These are phyloP conservation scores for Pilasporangium apinafurcum DNA, from an alignment of 352 stramenopile genomes.

Conservation along the genomic window DNA sequence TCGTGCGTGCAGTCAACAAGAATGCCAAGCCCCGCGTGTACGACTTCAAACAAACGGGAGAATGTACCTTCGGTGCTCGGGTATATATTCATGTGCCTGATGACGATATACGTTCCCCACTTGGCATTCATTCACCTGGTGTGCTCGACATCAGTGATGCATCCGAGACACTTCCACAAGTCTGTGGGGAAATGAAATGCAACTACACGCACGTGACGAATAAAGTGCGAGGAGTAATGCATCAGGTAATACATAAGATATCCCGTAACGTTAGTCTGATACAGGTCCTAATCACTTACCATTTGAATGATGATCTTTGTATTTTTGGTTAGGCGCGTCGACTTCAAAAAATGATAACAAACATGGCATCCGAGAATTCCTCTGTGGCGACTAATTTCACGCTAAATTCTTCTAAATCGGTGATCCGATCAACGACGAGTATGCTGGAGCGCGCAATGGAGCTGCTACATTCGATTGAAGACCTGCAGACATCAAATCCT, in stretches of 20 bases:
- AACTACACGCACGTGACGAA: constrained; percentile 42
- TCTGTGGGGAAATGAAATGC: constrained; percentile 74
- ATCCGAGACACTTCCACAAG: constrained; percentile 38
- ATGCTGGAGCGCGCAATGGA: constrained; percentile 55
- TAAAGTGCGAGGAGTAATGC: constrained; percentile 38
- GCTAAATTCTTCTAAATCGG: constrained; percentile 40
- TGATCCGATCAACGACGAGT: constrained; percentile 41
- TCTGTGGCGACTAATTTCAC: constrained; percentile 47
- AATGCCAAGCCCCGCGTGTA: constrained; percentile 32
- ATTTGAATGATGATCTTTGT: not conserved
- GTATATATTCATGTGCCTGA: constrained; percentile 41
- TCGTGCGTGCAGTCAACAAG: constrained; percentile 36
- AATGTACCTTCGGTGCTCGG: constrained; percentile 48
- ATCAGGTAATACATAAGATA: constrained; percentile 24
- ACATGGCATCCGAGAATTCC: constrained; percentile 9
- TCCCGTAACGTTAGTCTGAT: not conserved
- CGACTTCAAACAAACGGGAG: constrained; percentile 45
- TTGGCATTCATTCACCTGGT: constrained; percentile 58
- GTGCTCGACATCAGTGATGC: constrained; percentile 62
- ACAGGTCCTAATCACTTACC: not conserved
- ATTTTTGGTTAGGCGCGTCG: constrained; percentile 2
- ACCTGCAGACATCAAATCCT: constrained; percentile 15
- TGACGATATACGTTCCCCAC: constrained; percentile 22
- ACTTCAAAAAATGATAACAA: constrained; percentile 15
- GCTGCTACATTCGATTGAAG: constrained; percentile 43